These are phyloP conservation scores for Sisymbrium altissimum DNA, from an alignment of 345 rosid species.

Conservation along the genomic window DNA sequence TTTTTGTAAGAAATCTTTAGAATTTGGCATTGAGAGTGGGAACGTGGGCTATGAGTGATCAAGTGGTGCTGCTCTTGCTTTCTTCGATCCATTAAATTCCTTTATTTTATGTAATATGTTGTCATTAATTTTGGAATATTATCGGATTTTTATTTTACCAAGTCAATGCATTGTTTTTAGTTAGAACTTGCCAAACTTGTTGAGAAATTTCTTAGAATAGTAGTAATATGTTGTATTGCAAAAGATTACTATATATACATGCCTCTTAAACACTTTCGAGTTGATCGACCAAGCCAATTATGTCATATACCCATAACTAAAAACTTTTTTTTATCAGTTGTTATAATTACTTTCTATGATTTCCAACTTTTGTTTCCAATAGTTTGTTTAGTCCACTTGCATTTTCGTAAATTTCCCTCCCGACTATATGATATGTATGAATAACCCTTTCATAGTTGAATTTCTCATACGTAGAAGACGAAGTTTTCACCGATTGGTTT, in stretches of 20 bases:
- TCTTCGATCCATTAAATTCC: constrained; percentile 23
- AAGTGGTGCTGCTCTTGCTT: constrained; percentile 40
- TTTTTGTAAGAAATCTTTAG: constrained; percentile 15
- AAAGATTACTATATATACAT: neutral
- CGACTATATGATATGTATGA: neutral
- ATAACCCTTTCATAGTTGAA: neutral
- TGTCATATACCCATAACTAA: neutral
- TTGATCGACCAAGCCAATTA: neutral
- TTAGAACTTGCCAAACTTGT: neutral
- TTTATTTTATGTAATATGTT: constrained; percentile 15
- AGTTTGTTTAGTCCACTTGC: constrained; percentile 2
- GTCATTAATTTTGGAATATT: constrained; percentile 18
- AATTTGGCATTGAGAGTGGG: constrained; percentile 34
- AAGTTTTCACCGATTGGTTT: constrained; percentile 3
- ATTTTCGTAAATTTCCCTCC: neutral
- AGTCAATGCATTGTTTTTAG: constrained; percentile 28
- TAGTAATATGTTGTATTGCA: neutral
- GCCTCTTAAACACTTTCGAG: neutral
- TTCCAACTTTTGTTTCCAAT: neutral
- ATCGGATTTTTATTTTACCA: neutral
- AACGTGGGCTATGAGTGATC: constrained; percentile 41
- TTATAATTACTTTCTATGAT: neutral
- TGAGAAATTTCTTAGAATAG: neutral
- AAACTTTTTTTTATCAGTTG: neutral
- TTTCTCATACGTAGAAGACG: neutral